phyloP scores from a whole-genome alignment of 1,284 basidiomycete species.

The Afroboletus lepidellus region DNA sequence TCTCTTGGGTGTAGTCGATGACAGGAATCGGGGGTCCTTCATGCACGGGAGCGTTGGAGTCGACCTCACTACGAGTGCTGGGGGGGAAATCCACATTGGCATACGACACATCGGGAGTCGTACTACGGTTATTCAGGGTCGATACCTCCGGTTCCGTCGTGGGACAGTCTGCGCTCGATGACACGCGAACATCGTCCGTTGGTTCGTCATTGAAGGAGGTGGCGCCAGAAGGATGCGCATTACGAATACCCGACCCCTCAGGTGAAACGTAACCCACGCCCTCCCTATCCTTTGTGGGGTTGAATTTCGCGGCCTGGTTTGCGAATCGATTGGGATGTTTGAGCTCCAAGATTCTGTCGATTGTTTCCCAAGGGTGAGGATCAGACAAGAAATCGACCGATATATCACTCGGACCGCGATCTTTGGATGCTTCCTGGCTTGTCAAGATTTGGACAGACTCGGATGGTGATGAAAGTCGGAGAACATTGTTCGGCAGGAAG shows the following conservation, averaged over 20 bases:
- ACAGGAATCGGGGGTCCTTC: neutral
- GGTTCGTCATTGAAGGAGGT: neutral
- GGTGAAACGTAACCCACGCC: conserved; percentile 27
- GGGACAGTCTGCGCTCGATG: neutral
- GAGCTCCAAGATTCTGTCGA: conserved; percentile 27
- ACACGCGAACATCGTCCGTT: neutral
- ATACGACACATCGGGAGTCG: neutral
- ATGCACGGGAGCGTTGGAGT: neutral
- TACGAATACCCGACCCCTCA: neutral
- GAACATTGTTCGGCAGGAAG: neutral
- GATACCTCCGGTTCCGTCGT: conserved; percentile 1
- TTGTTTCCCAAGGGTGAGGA: conserved; percentile 32
- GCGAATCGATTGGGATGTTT: neutral
- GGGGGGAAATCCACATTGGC: neutral
- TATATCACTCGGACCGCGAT: neutral
- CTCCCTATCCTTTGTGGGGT: conserved; percentile 26
- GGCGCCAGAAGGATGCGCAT: neutral
- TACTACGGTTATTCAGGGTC: neutral
- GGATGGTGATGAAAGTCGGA: neutral
- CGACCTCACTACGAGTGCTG: neutral
- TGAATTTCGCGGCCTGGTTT: conserved; percentile 3
- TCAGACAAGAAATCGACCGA: conserved; percentile 30
- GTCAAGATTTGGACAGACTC: neutral
- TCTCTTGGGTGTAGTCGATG: neutral
- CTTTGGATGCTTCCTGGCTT: neutral